Conservation (phyloP, 2,329 filamentous ascomycete genomes). For the Chrysoporthe puriensis region DNA sequence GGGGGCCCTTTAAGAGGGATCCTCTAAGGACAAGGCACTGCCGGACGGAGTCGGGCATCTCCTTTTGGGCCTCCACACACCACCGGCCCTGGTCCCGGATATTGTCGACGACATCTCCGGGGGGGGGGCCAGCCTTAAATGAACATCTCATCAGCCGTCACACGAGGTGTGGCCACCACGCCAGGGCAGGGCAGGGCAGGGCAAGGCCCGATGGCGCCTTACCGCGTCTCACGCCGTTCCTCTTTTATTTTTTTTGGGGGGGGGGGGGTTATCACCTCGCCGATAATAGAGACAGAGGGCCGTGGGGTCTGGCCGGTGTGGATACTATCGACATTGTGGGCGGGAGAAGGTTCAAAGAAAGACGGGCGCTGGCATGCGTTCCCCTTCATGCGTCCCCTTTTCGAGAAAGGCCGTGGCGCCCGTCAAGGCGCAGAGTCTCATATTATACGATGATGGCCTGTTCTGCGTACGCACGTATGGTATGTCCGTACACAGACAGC, state of each 20-base stretch:
- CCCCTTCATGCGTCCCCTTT: too few species aligned
- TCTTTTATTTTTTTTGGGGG: neutral
- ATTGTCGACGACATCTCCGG: neutral
- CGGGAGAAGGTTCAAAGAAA: too few species aligned
- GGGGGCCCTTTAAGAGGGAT: neutral
- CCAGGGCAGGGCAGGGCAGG: neutral
- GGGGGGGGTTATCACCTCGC: neutral
- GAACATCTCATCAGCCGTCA: slow-evolving; percentile 4
- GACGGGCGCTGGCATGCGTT: too few species aligned
- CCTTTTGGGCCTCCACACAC: neutral
- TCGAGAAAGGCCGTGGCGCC: too few species aligned
- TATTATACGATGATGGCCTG: too few species aligned
- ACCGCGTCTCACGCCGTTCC: neutral
- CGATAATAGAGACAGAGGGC: neutral
- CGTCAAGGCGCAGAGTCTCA: neutral
- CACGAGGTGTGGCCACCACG: slow-evolving; percentile 3
- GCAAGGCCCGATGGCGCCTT: neutral
- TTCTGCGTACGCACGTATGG: too few species aligned
- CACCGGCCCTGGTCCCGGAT: neutral
- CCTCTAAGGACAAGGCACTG: neutral
- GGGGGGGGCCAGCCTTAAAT: neutral
- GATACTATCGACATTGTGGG: too few species aligned
- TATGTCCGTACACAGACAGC: too few species aligned
- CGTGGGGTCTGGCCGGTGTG: neutral
- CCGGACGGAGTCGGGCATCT: neutral